These are phyloP conservation scores for Candida pseudoviswanathii DNA, from an alignment of 1,139 yeast genomes.

Conservation along the genomic window DNA sequence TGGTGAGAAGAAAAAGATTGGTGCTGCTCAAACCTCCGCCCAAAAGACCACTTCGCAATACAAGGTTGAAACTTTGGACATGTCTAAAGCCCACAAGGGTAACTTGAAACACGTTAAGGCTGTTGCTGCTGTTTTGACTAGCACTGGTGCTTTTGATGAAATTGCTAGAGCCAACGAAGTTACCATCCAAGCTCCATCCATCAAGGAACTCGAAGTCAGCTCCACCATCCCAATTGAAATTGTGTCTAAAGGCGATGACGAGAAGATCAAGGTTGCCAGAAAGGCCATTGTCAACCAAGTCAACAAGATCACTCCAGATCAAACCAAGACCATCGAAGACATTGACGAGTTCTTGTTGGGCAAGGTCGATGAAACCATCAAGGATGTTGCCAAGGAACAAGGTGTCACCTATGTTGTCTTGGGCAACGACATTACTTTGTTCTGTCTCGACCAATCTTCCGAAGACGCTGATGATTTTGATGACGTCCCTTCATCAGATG, in stretches of 20 bases:
- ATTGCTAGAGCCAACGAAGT: conserved; percentile 53
- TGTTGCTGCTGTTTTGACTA: conserved; percentile 65
- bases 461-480: conserved; percentile 42
- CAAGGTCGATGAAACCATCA: conserved; percentile 49
- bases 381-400: conserved; percentile 48
- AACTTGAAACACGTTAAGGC: conserved; percentile 74
- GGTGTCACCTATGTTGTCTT: conserved; percentile 60
- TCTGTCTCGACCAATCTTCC: conserved; percentile 21
- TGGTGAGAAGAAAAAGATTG: conserved; percentile 60
- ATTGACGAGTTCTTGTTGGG: conserved; percentile 68
- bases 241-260: conserved; percentile 37
- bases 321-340: conserved; percentile 60
- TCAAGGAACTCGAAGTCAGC: conserved; percentile 24
- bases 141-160: conserved; percentile 49
- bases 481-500: conserved; percentile 43
- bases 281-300: conserved; percentile 72
- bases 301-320: conserved; percentile 70
- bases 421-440: conserved; percentile 44
- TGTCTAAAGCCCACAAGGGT: conserved; percentile 86
- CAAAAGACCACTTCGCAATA: conserved; percentile 52
- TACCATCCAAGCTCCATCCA: conserved; percentile 57
- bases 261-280: conserved; percentile 50
- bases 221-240: conserved; percentile 45
- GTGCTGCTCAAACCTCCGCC: conserved; percentile 62
- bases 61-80: conserved; percentile 70